Conservation (phyloP, 345 rosid species). For the Boechera divaricarpa region DNA sequence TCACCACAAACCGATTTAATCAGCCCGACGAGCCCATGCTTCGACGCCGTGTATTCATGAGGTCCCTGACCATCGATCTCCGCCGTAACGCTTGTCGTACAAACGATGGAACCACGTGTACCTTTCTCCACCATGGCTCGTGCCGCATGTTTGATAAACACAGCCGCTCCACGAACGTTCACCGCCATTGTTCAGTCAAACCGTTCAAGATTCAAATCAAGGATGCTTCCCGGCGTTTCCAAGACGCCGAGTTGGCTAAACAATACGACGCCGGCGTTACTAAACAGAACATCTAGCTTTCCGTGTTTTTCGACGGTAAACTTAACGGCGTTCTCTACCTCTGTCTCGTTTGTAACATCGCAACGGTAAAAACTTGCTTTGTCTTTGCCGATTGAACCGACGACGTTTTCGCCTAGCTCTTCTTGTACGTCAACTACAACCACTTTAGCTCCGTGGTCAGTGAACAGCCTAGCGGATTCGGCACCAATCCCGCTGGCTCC, state of each 20-base stretch:
- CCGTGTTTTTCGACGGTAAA: constrained; percentile 57
- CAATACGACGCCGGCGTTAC: constrained; percentile 65
- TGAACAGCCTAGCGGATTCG: constrained; percentile 64
- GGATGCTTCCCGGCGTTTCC: constrained; percentile 57
- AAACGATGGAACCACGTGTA: constrained; percentile 69
- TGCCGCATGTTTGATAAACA: constrained; percentile 72
- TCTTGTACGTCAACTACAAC: constrained; percentile 76
- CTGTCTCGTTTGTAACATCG: constrained; percentile 72
- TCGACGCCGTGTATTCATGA: constrained; percentile 71
- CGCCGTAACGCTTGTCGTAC: constrained; percentile 64
- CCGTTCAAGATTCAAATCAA: constrained; percentile 55
- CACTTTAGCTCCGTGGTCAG: constrained; percentile 68
- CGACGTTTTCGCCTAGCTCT: constrained; percentile 59
- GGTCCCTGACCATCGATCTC: constrained; percentile 47
- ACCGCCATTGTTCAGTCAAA: constrained; percentile 63
- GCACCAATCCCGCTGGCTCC: constrained; percentile 92
- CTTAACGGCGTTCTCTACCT: constrained; percentile 64
- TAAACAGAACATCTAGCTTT: constrained; percentile 68
- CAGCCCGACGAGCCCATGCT: constrained; percentile 73
- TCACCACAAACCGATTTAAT: constrained; percentile 69
- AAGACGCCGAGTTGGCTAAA: constrained; percentile 36
- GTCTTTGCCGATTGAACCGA: constrained; percentile 50
- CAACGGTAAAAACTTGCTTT: constrained; percentile 59
- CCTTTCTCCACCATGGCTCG: constrained; percentile 68
- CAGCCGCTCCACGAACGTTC: constrained; percentile 73